Percentiles rank a stretch among this genome's conserved stretches.
phyloP scores from a whole-genome alignment of 306 rosid genomes.

The Castanea crenata region DNA sequence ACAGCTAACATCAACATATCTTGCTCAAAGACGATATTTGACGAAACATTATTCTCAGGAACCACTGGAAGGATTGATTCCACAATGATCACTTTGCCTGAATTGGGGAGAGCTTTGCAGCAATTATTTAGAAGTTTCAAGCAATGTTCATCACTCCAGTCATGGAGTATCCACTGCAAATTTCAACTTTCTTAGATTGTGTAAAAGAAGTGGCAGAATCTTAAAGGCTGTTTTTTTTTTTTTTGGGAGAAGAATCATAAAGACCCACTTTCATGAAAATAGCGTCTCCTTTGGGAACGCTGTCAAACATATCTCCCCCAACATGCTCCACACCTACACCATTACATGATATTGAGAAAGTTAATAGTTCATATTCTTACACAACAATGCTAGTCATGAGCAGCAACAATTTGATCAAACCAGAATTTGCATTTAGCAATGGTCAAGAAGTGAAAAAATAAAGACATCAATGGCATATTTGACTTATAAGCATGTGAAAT shows the following conservation, averaged over 20 bases:
- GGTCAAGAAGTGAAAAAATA: not conserved
- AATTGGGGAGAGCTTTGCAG: conserved; percentile 21
- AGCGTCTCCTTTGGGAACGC: conserved; percentile 17
- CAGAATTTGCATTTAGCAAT: not conserved
- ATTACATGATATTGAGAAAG: not conserved
- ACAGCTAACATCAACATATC: no score
- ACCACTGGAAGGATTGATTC: conserved; percentile 18
- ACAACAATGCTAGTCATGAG: not conserved
- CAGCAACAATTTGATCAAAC: not conserved
- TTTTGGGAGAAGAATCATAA: not conserved
- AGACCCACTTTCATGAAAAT: conserved; percentile 15
- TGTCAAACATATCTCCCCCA: conserved; percentile 20
- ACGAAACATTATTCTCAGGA: no score
- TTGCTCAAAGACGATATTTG: no score
- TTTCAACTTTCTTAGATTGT: not conserved
- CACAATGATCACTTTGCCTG: conserved; percentile 26
- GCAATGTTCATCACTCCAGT: conserved; percentile 2
- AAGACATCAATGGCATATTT: not conserved
- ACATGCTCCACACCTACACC: conserved; percentile 21
- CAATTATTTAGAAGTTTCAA: conserved; percentile 28
- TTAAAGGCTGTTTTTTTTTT: no score
- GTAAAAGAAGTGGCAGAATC: not conserved
- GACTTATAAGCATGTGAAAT: not conserved
- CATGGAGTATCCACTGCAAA: no score
- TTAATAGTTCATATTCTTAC: not conserved